These are phyloP conservation scores for Penicillium polonicum DNA, from an alignment of 2,329 filamentous ascomycete species.

Conservation along the genomic window DNA sequence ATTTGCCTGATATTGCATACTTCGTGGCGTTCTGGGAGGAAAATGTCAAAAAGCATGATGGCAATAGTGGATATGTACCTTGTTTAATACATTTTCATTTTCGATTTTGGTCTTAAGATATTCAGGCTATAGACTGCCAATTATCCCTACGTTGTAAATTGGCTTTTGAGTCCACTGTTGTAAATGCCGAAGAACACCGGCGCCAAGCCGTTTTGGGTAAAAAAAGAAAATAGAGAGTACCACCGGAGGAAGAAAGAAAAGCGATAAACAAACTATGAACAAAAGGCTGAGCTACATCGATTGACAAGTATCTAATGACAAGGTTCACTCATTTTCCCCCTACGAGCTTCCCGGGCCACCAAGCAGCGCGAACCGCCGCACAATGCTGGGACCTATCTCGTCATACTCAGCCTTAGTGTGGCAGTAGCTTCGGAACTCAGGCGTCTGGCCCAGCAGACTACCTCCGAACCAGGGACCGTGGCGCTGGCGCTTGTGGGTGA, in stretches of 20 bases:
- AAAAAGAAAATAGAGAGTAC: conserved; percentile 7
- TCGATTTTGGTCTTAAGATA: not conserved
- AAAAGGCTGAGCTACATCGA: conserved; percentile 27
- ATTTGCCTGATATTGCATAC: conserved; percentile 9
- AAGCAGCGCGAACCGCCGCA: conserved; percentile 87
- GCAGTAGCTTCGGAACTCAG: conserved; percentile 98
- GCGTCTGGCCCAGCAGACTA: conserved; percentile 91
- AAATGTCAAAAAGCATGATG: not conserved
- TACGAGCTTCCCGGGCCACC: conserved; percentile 74
- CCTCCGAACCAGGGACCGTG: conserved; percentile 99
- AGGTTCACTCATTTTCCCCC: conserved; percentile 13
- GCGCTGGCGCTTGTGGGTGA: conserved; percentile 94
- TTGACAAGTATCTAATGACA: conserved; percentile 24
- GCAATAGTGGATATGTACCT: conserved; percentile 2
- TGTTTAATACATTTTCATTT: conserved; percentile 1
- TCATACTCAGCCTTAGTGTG: conserved; percentile 90
- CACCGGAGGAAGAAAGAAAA: conserved; percentile 14
- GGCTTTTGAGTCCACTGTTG: conserved; percentile 12
- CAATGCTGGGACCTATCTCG: conserved; percentile 93
- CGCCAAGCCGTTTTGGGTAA: conserved; percentile 18
- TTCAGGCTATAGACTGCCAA: conserved; percentile 4
- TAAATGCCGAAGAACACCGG: conserved; percentile 15
- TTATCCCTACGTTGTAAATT: conserved; percentile 20
- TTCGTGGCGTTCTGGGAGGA: conserved; percentile 8
- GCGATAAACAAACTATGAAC: conserved; percentile 30